Base-by-base conservation (phyloP, 2,329 filamentous ascomycete genomes). In the Aspergillus niger region DNA sequence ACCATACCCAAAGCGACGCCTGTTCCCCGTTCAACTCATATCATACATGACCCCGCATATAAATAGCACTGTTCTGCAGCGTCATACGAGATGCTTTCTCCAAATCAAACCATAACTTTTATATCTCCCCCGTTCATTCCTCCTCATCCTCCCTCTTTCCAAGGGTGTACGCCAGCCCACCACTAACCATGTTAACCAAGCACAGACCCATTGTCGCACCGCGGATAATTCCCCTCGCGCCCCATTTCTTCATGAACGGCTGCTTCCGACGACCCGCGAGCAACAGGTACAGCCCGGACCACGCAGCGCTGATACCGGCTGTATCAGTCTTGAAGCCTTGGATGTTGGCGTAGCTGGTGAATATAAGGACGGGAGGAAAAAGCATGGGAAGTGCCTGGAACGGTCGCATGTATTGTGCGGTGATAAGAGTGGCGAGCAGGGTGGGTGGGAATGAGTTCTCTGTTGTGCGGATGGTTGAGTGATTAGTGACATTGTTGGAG, bases 331-430 rank as follows among this genome's bases (percentile, higher is more conserved):
- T 84, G 77, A 84, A 89, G 61, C 82, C 81, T 63, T 82, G 81
- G 30, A 90, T 69, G 70, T 89, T 90, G 48, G 89, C 77, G 70
- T 90, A 90, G 59, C 84, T 85, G 55, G 83, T 84, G 76, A 89
- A 88, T 60, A 90, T 80, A 3, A 90, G 80, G 58, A 88, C 77
- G 2, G 87, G 87, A 4, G 87, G 84, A 71, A 90, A 90, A 64
- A 88, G 74, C 83, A 90, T 87, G 3, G 88, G 88, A 0, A 90
- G 78, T 6, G 80, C 70, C 71, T 88, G 86, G 74, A 88, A 86
- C 7, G 88, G 88, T n/a, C 86, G 85, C 47, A 84, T 79, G 77
- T 89, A 85, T 68, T 89, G 86, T 10, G 87, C 86, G 43, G 86
- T 83, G 66, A 90, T 84, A 47, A 90, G 79, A 8, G 87, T 88